Evolutionary conservation across 1,139 yeast species (phyloP).

Genomic region (Geotrichum phurueaensis): DNA sequence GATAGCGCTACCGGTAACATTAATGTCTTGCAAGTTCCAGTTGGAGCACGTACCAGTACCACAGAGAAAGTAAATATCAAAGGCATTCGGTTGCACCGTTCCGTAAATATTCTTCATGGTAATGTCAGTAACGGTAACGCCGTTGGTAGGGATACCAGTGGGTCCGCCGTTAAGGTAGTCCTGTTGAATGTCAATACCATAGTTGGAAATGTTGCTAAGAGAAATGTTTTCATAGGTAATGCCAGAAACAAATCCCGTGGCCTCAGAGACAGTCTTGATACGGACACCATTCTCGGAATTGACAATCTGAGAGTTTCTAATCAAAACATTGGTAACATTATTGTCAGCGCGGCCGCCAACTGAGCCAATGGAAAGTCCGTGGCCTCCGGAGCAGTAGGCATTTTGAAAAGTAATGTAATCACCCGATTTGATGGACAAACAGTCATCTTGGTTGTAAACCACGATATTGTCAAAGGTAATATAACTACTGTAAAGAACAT

Average conservation of each 20-base stretch:
- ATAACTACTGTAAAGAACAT: not conserved
- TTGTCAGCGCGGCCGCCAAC: conserved; percentile 9
- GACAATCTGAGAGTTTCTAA: not conserved
- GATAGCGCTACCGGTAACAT: conserved; percentile 2
- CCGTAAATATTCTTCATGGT: conserved; percentile 1
- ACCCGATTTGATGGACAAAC: conserved; percentile 6
- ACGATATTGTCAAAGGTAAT: conserved; percentile 1
- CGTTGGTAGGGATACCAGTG: conserved; percentile 8
- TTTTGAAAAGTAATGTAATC: not conserved
- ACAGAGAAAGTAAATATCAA: conserved; percentile 5
- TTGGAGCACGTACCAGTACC: conserved; percentile 2
- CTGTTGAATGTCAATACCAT: conserved; percentile 7
- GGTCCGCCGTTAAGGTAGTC: conserved; percentile 7
- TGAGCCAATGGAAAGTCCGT: conserved; percentile 10
- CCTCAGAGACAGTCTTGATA: not conserved
- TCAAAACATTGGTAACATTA: not conserved
- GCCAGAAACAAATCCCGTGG: conserved; percentile 1
- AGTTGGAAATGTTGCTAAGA: conserved; percentile 2
- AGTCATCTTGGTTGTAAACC: conserved; percentile 10
- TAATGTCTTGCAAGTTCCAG: conserved; percentile 2
- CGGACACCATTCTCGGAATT: conserved; percentile 7
- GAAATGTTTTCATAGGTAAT: conserved; percentile 4
- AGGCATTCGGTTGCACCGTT: not conserved
- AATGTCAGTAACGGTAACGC: not conserved
- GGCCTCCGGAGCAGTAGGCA: conserved; percentile 11